phyloP scores from a whole-genome alignment of 116 monocot species.

The Cymodocea nodosa region DNA sequence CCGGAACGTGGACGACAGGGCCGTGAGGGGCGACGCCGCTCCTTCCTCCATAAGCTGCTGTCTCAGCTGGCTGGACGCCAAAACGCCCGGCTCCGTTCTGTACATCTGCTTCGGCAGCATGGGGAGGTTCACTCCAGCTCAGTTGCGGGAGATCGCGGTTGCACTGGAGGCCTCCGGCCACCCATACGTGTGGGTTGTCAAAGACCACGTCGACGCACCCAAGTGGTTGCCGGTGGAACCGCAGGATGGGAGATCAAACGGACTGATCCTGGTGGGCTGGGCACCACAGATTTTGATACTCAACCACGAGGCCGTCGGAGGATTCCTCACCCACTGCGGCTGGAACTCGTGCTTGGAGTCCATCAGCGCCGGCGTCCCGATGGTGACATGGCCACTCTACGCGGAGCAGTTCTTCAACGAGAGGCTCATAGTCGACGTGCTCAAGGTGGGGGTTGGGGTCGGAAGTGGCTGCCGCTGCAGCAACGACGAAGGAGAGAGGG shows the following conservation, averaged over 20 bases:
- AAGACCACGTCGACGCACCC: background rate
- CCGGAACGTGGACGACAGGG: background rate
- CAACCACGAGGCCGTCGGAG: slow-evolving; percentile 8
- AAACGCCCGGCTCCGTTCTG: slow-evolving; percentile 6
- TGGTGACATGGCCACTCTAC: slow-evolving; percentile 27
- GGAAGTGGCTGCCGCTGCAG: background rate
- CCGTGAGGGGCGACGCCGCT: background rate
- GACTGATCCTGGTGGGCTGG: slow-evolving; percentile 9
- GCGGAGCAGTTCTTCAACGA: slow-evolving; percentile 26
- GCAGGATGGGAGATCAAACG: slow-evolving; percentile 4
- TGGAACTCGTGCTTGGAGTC: slow-evolving; percentile 22
- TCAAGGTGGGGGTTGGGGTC: slow-evolving; percentile 14
- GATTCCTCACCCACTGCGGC: slow-evolving; percentile 23
- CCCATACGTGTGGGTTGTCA: slow-evolving; percentile 7
- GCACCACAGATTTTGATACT: slow-evolving; percentile 12
- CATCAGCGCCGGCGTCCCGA: slow-evolving; percentile 16
- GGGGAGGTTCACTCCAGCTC: background rate
- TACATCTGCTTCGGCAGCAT: slow-evolving; percentile 17
- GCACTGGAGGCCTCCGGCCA: background rate
- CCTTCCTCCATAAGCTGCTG: background rate
- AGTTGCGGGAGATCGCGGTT: background rate
- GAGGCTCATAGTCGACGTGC: slow-evolving; percentile 18
- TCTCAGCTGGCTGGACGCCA: slow-evolving; percentile 8
- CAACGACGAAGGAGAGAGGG: background rate
- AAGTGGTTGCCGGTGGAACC: slow-evolving; percentile 9